A percentile compares a stretch with the other conserved stretches of the same genome.
Evolutionary conservation across 805 yeast species (phyloP).

Genomic region (Metschnikowia peoriensis): DNA sequence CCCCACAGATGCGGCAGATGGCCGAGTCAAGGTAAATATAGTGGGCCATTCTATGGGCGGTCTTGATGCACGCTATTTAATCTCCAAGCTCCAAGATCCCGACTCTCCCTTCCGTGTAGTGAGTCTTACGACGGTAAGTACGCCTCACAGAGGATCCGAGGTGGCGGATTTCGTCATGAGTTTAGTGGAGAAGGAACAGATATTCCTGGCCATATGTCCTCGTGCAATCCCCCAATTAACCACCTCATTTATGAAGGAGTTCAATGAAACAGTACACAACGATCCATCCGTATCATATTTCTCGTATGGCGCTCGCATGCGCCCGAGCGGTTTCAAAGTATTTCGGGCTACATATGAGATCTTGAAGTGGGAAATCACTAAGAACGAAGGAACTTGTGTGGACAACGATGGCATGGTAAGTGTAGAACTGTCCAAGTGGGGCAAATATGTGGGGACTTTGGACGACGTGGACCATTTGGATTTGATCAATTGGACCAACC

Average conservation of each 20-base stretch:
- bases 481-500: slow-evolving; percentile 77
- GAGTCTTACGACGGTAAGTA: slow-evolving; percentile 78
- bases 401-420: slow-evolving; percentile 88
- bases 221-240: slow-evolving; percentile 63
- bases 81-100: slow-evolving; percentile 45
- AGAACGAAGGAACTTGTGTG: slow-evolving; percentile 34
- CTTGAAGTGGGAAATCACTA: slow-evolving; percentile 33
- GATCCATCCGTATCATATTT: slow-evolving; percentile 67
- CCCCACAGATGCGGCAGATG: slow-evolving; percentile 16
- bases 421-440: slow-evolving; percentile 79
- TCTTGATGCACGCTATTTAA: slow-evolving; percentile 74
- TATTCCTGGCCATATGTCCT: slow-evolving; percentile 24
- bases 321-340: slow-evolving; percentile 59
- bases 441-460: slow-evolving; percentile 74
- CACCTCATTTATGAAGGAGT: slow-evolving; percentile 47
- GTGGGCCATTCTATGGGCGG: slow-evolving; percentile 97
- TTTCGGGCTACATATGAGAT: slow-evolving; percentile 66
- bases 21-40: slow-evolving; percentile 58
- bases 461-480: slow-evolving; percentile 82
- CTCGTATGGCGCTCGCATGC: slow-evolving; percentile 77
- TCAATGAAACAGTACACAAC: slow-evolving; percentile 53
- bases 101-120: slow-evolving; percentile 53
- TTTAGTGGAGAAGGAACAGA: slow-evolving; percentile 22
- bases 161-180: slow-evolving; percentile 68
- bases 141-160: slow-evolving; percentile 87